Base-by-base conservation (phyloP, 345 rosid species). In the Linum usitatissimum region DNA sequence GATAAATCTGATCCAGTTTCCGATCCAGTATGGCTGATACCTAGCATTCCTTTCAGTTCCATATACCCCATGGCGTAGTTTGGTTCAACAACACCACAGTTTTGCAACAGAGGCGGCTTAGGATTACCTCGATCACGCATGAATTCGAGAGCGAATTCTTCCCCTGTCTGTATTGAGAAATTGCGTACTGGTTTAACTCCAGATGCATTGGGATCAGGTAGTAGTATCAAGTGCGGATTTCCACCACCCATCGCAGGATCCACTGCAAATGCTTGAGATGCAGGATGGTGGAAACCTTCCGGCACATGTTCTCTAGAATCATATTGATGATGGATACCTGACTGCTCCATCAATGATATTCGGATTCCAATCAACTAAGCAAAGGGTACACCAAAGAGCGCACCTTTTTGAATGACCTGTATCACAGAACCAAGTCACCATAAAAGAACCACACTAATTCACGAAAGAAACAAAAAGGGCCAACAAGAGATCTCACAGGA, bases 121-220 rank as follows among this genome's bases (percentile, higher is more conserved):
- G 88, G 79, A 70, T 69, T 74, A 18, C 83, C 83, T 57, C 91
- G 82, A 61, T 87, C 97, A 56, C 83, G 87, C 89, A 87, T 81
- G 71, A 90, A 90, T 73, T 85, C 97, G 53, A 90, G 82, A 74
- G 96, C 78, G 61, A 91, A 91, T 72, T 91, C 97, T 77, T 91
- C 97, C 8, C 97, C 97, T 30, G 96, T 91, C 68, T 81, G 90
- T 67, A 87, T 83, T 60, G 97, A 91, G 77, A 55, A 87, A 76
- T 86, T 83, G 72, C 40, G 90, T 31, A 81, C 92, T 3, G 89
- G 81, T 71, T 82, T 87, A 66, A 73, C 87, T 78, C 80, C 95
- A 2, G 84, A 62, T 55, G 49, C 64, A 68, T 71, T 75, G 21
- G 61, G 71, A 53, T 77, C 79, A 64, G 72, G 78, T 69, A 78